Percentiles rank a stretch among this genome's conserved stretches.
phyloP scores from a whole-genome alignment of 2,329 filamentous ascomycete genomes.

The Talaromyces funiculosus region DNA sequence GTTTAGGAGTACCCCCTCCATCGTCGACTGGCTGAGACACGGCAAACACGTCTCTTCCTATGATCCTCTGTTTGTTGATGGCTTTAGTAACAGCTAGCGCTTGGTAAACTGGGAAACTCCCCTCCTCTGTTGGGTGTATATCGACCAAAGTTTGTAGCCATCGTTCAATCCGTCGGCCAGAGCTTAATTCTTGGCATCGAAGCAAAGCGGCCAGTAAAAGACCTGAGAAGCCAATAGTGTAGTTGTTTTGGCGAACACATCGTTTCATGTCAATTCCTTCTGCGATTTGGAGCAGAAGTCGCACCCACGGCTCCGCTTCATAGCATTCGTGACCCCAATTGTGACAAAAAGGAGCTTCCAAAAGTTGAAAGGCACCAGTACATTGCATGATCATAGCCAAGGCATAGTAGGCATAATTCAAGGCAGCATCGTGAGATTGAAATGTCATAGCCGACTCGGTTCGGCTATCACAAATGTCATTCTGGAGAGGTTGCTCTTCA shows the following conservation, averaged over 20 bases:
- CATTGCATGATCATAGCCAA: neutral
- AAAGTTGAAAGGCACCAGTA: neutral
- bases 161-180: neutral
- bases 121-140: neutral
- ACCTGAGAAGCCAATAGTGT: neutral
- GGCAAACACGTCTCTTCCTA: slow-evolving; percentile 17
- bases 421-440: neutral
- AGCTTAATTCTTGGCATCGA: neutral
- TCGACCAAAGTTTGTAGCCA: neutral
- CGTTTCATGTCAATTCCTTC: neutral
- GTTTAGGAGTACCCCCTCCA: slow-evolving; percentile 20
- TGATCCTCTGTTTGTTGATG: slow-evolving; percentile 6
- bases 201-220: neutral
- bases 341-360: neutral
- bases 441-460: neutral
- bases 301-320: neutral
- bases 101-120: neutral
- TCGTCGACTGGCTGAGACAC: slow-evolving; percentile 20
- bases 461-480: neutral
- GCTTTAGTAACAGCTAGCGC: neutral
- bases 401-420: neutral
- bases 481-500: neutral
- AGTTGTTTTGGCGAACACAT: neutral
- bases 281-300: neutral
- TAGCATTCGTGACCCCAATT: neutral